Evolutionary conservation across 225 moss, liverwort and hornwort genomes (phyloP), one percentile per base, ranked within the genome.

Genomic region (Marchantia polymorpha): DNA sequence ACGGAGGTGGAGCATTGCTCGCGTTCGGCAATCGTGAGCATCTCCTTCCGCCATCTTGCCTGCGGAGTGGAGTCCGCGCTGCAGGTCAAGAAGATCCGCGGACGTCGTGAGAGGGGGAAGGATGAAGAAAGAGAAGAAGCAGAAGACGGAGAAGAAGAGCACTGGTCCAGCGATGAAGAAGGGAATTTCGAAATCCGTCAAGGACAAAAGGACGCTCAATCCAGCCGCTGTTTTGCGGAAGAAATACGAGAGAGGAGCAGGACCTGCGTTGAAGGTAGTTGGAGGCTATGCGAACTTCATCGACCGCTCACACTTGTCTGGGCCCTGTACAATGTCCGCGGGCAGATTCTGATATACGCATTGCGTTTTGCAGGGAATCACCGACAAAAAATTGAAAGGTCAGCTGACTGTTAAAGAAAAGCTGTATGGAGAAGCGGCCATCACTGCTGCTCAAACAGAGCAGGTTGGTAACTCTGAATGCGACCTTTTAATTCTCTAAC

Each of bases 401-500:
- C 82, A 90, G 64, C 70, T 96, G 69, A 71, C 87, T 12, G 59
- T 82, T 61, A 92, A 92, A 80, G 94, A 92, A 83, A 83, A 79
- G 39, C 85, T 94, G 13, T 96, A 86, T 71, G 89, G 92, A 25
- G 89, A 92, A 83, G 94, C 96, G 50, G 88, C 92, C 58, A 74
- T 89, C 68, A 91, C 90, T 69, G 92, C 90, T 70, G 81, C 94
- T 7, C 90, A 94, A 90, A 82, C 90, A 52, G 90, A 94, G 80
- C 84, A 96, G 96, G 96, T 96, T 55, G 9, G 31, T 39, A 39
- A 39, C 39, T 39, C 48, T 73, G n/a, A 8, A 4, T 46, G 61
- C 61, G 1, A n/a, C 61, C n/a, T 7, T 2, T 47, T 15, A 2
- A 25, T 14, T 75, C 6, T 53, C 54, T 53, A 46, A 6, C 26